A percentile compares a stretch with the other conserved stretches of the same genome.
These are phyloP conservation scores for Ascoidea asiatica DNA, from an alignment of 805 yeast genomes.

Conservation along the genomic window DNA sequence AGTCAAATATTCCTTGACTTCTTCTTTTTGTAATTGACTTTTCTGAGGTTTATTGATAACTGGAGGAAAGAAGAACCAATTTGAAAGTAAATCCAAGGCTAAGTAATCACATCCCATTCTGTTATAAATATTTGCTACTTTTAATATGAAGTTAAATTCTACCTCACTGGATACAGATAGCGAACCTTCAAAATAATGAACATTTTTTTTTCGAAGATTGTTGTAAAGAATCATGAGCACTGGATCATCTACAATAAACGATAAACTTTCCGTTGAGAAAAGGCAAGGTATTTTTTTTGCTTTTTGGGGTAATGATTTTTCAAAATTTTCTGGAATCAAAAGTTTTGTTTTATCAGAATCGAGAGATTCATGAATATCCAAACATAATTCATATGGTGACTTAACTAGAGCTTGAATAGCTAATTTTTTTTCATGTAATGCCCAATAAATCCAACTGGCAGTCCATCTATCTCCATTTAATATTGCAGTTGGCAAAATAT, in stretches of 20 bases:
- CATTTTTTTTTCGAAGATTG: conserved; percentile 39
- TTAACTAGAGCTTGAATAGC: conserved; percentile 57
- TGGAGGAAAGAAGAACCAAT: conserved; percentile 46
- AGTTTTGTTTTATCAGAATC: not conserved
- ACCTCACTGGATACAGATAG: conserved; percentile 22
- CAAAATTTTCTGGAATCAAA: conserved; percentile 1
- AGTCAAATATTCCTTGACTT: not conserved
- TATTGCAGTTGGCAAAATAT: conserved; percentile 43
- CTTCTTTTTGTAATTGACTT: too few species aligned
- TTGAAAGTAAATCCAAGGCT: conserved; percentile 43
- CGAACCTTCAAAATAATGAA: conserved; percentile 37
- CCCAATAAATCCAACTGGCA: conserved; percentile 72
- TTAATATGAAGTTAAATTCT: conserved; percentile 51
- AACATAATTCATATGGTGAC: conserved; percentile 25
- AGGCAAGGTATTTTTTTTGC: conserved; percentile 13
- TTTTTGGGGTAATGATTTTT: conserved; percentile 2
- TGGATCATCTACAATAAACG: conserved; percentile 66
- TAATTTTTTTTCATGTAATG: conserved; percentile 29
- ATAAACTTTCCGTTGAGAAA: conserved; percentile 6
- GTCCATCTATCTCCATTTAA: conserved; percentile 66
- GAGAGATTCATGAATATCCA: conserved; percentile 1
- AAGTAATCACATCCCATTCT: conserved; percentile 89
- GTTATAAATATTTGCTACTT: conserved; percentile 53
- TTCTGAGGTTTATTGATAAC: not conserved
- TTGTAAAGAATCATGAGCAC: conserved; percentile 56